Evolutionary conservation across 768 basidiomycete genomes (phyloP), one percentile per base, ranked within the genome.

Genomic region (Trametes sanguinea): DNA sequence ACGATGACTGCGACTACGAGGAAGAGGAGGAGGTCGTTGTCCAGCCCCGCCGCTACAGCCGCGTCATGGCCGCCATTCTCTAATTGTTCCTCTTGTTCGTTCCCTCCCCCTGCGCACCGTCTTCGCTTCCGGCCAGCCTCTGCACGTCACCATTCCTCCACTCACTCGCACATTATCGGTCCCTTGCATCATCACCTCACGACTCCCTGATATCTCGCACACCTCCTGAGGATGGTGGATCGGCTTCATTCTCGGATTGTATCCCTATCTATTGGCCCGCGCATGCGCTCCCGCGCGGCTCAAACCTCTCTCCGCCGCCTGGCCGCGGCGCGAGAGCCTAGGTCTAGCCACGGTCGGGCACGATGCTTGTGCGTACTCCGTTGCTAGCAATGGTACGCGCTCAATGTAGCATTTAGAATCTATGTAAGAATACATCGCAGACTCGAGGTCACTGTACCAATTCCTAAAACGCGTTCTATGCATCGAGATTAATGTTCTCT

Each of bases 21-120:
- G 54, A 45, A 4, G 53, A 43, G 10, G 52, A 42, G 40, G 40
- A 54, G 29, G 42, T 10, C 4, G 14, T 11, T 4, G 37, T 14
- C 29, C 29, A 43, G 22, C 29, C 53, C 17, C 44, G 45, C n/a
- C n/a, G 33, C n/a, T 39, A 40, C 22, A 56, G 55, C 44, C 55
- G 55, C 44, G 55, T 56, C 55, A 56, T 56, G 55, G 32, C n/a
- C 17, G 35, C 45, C 8, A 56, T 56, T 45, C 10, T 47, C 45
- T 56, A 30, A 56, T 14, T 22, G 33, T 45, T 32, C 33, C 22
- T 22, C 22, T 22, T 1, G 1, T 22, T 22, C 1, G 1, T 22
- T 14, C 45, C 35, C 9, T 50, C 13, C 27, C 14, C 48, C 3
- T 29, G 17, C 46, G 2, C 30, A 37, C 11, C 35, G 7, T 14